A percentile compares a stretch with the other conserved stretches of the same genome.
These are phyloP conservation scores for Aspergillus udagawae DNA, from an alignment of 2,329 filamentous ascomycete genomes.

Conservation along the genomic window DNA sequence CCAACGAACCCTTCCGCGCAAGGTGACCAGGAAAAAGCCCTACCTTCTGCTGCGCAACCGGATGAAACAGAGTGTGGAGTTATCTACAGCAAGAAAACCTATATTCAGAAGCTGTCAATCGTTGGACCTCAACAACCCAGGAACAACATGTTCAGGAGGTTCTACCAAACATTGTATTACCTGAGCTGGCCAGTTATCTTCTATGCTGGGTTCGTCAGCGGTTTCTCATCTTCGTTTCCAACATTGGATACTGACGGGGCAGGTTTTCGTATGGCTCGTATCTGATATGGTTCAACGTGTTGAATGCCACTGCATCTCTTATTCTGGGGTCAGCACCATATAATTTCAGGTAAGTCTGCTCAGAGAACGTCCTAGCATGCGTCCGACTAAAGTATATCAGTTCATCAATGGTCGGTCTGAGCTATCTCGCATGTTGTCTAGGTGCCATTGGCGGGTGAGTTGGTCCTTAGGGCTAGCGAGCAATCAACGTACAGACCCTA, in stretches of 20 bases:
- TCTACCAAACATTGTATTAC: slow-evolving; percentile 32
- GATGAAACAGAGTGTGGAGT: slow-evolving; percentile 13
- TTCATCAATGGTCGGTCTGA: slow-evolving; percentile 37
- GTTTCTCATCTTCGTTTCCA: neutral
- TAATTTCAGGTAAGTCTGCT: slow-evolving; percentile 28
- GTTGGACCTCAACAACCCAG: slow-evolving; percentile 22
- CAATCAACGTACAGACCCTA: neutral
- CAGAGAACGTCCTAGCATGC: neutral
- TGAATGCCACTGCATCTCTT: slow-evolving; percentile 38
- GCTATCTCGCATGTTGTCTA: slow-evolving; percentile 34
- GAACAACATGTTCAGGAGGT: slow-evolving; percentile 31
- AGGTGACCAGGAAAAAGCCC: slow-evolving; percentile 17
- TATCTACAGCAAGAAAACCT: slow-evolving; percentile 29
- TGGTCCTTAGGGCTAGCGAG: neutral
- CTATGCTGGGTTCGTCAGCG: slow-evolving; percentile 29
- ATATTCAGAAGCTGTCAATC: slow-evolving; percentile 31
- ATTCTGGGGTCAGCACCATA: slow-evolving; percentile 34
- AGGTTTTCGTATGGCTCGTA: slow-evolving; percentile 40
- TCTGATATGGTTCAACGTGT: slow-evolving; percentile 38
- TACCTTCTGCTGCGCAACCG: slow-evolving; percentile 1
- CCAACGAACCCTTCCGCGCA: slow-evolving; percentile 10
- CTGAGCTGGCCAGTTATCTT: slow-evolving; percentile 38
- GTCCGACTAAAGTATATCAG: slow-evolving; percentile 19
- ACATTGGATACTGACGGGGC: slow-evolving; percentile 1
- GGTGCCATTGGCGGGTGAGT: slow-evolving; percentile 31